Conservation (phyloP, 2,329 filamentous ascomycete species). For the Monosporascus sp. region DNA sequence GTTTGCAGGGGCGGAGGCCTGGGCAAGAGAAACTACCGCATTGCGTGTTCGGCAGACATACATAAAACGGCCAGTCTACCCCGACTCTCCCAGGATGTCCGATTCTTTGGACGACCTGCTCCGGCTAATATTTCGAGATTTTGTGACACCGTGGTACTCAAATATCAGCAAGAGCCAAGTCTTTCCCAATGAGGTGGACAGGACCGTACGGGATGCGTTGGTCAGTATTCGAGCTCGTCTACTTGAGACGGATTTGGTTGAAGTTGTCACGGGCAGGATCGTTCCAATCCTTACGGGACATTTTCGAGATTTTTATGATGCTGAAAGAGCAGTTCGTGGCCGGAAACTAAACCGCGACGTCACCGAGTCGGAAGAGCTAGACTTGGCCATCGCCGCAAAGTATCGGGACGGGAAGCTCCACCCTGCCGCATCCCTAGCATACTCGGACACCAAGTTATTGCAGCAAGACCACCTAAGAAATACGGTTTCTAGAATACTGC, state of each 20-base stretch:
- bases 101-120: conserved; percentile 75
- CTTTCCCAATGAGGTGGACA: conserved; percentile 85
- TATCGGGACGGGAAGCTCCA: conserved; percentile 87
- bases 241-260: conserved; percentile 73
- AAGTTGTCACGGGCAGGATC: conserved; percentile 73
- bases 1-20: conserved; percentile 59
- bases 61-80: conserved; percentile 63
- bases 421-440: conserved; percentile 74
- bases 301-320: conserved; percentile 84
- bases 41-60: conserved; percentile 64
- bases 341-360: conserved; percentile 82
- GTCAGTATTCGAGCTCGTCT: conserved; percentile 67
- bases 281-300: conserved; percentile 86
- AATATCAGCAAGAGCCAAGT: conserved; percentile 74
- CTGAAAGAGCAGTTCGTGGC: conserved; percentile 80
- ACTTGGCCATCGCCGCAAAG: conserved; percentile 91
- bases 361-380: conserved; percentile 93
- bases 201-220: conserved; percentile 67
- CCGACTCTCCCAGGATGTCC: conserved; percentile 71
- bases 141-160: conserved; percentile 82
- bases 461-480: conserved; percentile 86
- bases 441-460: conserved; percentile 75
- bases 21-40: conserved; percentile 65
- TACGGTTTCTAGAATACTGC: conserved; percentile 66
- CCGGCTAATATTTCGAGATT: conserved; percentile 72